A percentile compares a stretch with the other conserved stretches of the same genome.
Conservation (phyloP, 495 filamentous ascomycete species). For the Pyrenula aspistea region DNA sequence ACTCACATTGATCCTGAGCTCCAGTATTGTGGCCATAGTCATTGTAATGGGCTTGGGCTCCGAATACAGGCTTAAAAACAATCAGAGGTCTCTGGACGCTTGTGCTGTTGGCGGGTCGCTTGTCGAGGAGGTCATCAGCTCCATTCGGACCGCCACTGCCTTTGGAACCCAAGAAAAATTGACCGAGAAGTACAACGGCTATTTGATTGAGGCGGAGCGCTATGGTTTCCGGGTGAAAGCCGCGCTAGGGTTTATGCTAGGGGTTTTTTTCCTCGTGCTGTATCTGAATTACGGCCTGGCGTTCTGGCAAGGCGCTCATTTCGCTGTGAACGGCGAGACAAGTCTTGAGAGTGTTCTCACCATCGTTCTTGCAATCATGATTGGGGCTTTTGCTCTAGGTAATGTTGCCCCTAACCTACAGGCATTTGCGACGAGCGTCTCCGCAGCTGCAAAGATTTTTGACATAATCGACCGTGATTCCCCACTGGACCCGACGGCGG, state of each 20-base stretch:
- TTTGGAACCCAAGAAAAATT: slow-evolving; percentile 89
- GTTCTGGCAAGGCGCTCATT: slow-evolving; percentile 90
- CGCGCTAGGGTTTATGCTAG: slow-evolving; percentile 63
- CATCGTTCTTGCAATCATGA: slow-evolving; percentile 80
- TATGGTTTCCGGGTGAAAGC: slow-evolving; percentile 68
- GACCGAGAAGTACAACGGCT: slow-evolving; percentile 66
- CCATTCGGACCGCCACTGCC: slow-evolving; percentile 82
- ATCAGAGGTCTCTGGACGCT: slow-evolving; percentile 60
- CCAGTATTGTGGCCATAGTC: slow-evolving; percentile 62
- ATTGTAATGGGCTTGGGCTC: slow-evolving; percentile 62
- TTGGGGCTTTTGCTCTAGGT: slow-evolving; percentile 82
- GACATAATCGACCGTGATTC: slow-evolving; percentile 85
- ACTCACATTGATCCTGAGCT: slow-evolving; percentile 69
- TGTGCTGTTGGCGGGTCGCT: slow-evolving; percentile 80
- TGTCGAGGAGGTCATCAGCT: slow-evolving; percentile 90
- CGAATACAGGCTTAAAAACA: slow-evolving; percentile 64
- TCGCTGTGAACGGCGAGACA: slow-evolving; percentile 50
- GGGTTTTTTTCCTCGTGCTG: slow-evolving; percentile 67
- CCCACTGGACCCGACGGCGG: slow-evolving; percentile 66
- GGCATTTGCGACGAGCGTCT: slow-evolving; percentile 69
- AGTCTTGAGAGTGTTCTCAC: slow-evolving; percentile 47
- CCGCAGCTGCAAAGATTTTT: slow-evolving; percentile 83
- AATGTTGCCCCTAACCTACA: slow-evolving; percentile 79
- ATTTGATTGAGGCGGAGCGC: slow-evolving; percentile 59
- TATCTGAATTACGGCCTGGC: slow-evolving; percentile 84